These are phyloP conservation scores for Vachellia pachyceras DNA, from an alignment of 306 rosid genomes.

Conservation along the genomic window DNA sequence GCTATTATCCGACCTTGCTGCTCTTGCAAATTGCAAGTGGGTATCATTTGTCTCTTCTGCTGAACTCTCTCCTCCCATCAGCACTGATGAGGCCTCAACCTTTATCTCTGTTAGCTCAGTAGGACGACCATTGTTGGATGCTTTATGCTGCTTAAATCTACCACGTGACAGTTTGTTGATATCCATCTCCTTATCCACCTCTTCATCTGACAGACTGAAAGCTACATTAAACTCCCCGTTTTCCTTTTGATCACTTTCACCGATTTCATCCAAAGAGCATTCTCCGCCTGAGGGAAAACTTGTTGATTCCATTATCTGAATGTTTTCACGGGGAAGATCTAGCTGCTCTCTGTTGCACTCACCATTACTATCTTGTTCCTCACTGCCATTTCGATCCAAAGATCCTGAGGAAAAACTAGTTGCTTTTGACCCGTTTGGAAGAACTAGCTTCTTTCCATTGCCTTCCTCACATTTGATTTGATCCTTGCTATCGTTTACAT, in stretches of 20 bases:
- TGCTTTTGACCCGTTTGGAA: background rate
- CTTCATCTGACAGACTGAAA: conserved; percentile 48
- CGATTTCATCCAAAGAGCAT: conserved; percentile 30
- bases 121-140: conserved; percentile 44
- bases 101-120: conserved; percentile 47
- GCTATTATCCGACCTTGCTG: conserved; percentile 31
- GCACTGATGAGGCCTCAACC: conserved; percentile 46
- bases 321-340: background rate
- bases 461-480: conserved; percentile 26
- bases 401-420: conserved; percentile 8
- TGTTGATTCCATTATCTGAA: background rate
- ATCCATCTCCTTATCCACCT: conserved; percentile 45
- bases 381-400: conserved; percentile 21
- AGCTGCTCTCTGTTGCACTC: conserved; percentile 32
- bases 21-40: conserved; percentile 25
- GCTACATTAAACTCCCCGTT: conserved; percentile 28
- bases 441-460: conserved; percentile 22
- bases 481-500: conserved; percentile 28
- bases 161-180: conserved; percentile 37
- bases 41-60: conserved; percentile 33
- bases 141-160: conserved; percentile 45
- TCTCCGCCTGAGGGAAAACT: conserved; percentile 44
- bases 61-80: conserved; percentile 30
- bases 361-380: conserved; percentile 29
- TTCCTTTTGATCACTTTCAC: conserved; percentile 35